Base-by-base conservation (phyloP, 2,329 filamentous ascomycete genomes). In the Hyphodiscus sp. region DNA sequence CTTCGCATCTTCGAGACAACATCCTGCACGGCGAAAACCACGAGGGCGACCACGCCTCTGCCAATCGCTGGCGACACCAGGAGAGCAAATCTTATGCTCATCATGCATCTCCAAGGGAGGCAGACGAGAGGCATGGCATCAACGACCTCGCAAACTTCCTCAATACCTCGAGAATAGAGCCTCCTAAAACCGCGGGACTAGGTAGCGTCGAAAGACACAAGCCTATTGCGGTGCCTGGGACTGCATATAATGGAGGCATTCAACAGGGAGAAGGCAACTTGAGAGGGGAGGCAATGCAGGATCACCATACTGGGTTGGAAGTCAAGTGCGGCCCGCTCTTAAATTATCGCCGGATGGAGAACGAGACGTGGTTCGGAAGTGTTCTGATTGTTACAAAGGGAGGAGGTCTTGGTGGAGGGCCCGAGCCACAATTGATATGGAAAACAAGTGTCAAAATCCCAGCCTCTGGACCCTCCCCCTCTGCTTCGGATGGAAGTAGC, bases 341-440 rank as follows among this genome's bases (percentile, higher is more conserved):
- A 58, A 92, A 92, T 71, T 92, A 91, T 69, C 78, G 85, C 59
- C 80, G 81, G 64, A 91, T 87, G 81, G 81, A 85, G 63, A 78
- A 77, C 26, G 74, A 74, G 41, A 73, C 71, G 42, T 97, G 92
- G 91, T 76, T 88, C 63, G 91, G 92, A 54, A 95, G 90, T 68
- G 87, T 95, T 8, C 74, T 96, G 63, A 74, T 96, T 48, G 90
- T 96, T 50, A 87, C 86, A 16, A 83, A 79, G 49, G 87, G 90
- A 4, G 87, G 87, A 20, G 83, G 78, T 54, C 71, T 81, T 64
- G 73, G 75, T 20, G 19, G 78, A 81, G 57, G 77, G 79, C 44
- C 52, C 50, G 73, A 78, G 58, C 82, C 95, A 42, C 75, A 76
- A 23, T 70, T 92, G 60, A 70, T 72, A 18, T 64, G 84, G 49